These are phyloP conservation scores for Colletotrichum gloeosporioides DNA, from an alignment of 2,329 filamentous ascomycete species.

Conservation along the genomic window DNA sequence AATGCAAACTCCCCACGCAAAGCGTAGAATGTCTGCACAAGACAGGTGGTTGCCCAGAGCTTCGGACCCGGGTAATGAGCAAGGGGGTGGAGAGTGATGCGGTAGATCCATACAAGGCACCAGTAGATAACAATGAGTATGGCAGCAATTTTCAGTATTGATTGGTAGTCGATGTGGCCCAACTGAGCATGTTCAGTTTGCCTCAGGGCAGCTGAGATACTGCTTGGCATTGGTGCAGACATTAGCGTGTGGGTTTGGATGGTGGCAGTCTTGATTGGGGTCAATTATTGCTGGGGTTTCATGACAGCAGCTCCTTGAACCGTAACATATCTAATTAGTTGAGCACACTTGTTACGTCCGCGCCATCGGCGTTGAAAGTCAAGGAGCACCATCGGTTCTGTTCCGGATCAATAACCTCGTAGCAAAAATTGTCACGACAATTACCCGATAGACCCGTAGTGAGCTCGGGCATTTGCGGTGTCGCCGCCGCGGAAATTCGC, in stretches of 20 bases:
- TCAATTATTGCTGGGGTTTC: no score
- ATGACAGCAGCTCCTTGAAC: no score
- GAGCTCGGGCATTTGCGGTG: background rate
- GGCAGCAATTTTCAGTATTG: background rate
- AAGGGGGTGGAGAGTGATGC: conserved; percentile 25
- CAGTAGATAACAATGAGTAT: background rate
- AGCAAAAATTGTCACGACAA: background rate
- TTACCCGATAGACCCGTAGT: background rate
- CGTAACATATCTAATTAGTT: background rate
- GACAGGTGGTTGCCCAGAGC: conserved; percentile 31
- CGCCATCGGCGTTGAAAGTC: background rate
- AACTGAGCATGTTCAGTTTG: background rate
- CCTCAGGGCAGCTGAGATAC: background rate
- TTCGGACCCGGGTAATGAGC: conserved; percentile 36
- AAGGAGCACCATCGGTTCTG: background rate
- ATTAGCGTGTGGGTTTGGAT: background rate
- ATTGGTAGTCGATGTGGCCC: background rate
- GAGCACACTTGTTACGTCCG: background rate
- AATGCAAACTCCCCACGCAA: background rate
- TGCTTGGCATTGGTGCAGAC: background rate
- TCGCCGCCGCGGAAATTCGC: background rate
- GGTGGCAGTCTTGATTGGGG: background rate
- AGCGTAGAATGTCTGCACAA: background rate
- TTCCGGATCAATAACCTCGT: background rate
- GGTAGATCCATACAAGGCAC: background rate